Evolutionary conservation across 495 filamentous ascomycete species (phyloP).

Genomic region (Penicillium pancosmium): DNA sequence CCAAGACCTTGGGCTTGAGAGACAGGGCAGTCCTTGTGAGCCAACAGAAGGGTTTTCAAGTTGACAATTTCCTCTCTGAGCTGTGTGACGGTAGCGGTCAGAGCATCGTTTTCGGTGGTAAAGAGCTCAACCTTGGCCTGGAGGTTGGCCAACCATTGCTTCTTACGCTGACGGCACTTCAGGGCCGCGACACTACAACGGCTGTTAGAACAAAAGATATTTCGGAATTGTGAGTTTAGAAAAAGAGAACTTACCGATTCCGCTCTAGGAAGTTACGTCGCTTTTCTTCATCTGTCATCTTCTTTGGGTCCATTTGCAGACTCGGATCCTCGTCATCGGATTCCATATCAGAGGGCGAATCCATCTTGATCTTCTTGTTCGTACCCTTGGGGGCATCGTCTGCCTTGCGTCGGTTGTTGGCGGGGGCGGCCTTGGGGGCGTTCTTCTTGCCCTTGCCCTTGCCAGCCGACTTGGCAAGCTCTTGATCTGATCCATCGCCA

Average conservation of each 20-base stretch:
- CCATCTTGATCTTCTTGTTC: constrained; percentile 73
- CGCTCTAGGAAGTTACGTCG: constrained; percentile 96
- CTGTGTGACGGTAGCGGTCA: constrained; percentile 78
- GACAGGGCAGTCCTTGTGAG: constrained; percentile 96
- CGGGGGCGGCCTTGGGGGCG: constrained; percentile 45
- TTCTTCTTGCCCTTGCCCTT: constrained; percentile 74
- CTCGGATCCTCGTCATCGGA: constrained; percentile 58
- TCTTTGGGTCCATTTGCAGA: constrained; percentile 56
- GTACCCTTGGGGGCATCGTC: constrained; percentile 72
- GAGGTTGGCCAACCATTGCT: constrained; percentile 96
- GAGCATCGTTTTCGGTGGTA: constrained; percentile 84
- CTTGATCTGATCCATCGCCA: constrained; percentile 70
- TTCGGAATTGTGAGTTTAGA: neutral
- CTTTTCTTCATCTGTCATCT: constrained; percentile 99
- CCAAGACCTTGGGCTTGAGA: constrained; percentile 83
- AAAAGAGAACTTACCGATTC: constrained; percentile 73
- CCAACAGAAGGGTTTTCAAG: constrained; percentile 88
- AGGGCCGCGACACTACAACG: constrained; percentile 87
- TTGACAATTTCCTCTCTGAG: constrained; percentile 94
- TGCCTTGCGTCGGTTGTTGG: constrained; percentile 75
- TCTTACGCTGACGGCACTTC: constrained; percentile 97
- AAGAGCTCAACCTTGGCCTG: constrained; percentile 94
- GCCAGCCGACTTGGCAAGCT: constrained; percentile 62
- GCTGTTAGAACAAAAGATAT: constrained; percentile 18
- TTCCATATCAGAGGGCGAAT: constrained; percentile 57